Evolutionary conservation across 192 early-diverging fungal genomes (phyloP), one percentile per base, ranked within the genome.

Genomic region (Podila verticillata): DNA sequence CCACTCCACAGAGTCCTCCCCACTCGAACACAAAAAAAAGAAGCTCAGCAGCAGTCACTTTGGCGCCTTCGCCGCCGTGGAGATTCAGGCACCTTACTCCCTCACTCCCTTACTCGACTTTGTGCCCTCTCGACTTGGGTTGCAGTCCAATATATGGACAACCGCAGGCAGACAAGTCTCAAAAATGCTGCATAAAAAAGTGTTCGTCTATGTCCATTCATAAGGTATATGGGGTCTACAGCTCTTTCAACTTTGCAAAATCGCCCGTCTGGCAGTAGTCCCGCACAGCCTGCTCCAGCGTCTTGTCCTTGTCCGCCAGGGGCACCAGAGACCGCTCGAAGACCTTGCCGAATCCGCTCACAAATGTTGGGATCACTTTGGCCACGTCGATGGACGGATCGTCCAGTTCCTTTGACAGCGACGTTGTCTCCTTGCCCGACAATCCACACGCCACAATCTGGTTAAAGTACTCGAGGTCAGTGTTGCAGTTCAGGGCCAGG

Each of bases 361-460:
- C 39, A 10, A 92, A 77, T 15, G 72, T 71, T 0, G 92, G 91
- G 17, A 92, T 65, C 7, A 89, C 89, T n/a, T 84, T 82, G 24
- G 72, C 79, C 9, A 91, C 85, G 22, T 61, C 12, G 20, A 69
- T 47, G 6, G 32, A 54, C 12, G 61, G 35, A 57, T 78, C 78
- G 24, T 17, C 32, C 28, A 84, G 57, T 66, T 94, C 90, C 24
- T 74, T 65, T 4, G 86, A 72, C 2, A 98, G 78, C 29, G 95
- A 96, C 0, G 95, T 96, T 2, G 91, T 92, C 32, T 84, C 77
- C 73, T 95, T 95, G 31, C 91, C 95, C 15, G 83, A 70, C 44
- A 99, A 68, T 0, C 97, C 96, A 72, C 96, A 99, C 0, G 96
- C 92, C 12, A 98, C 88, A 72, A 99, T 98, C 44, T 97, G 85